A percentile compares a stretch with the other conserved stretches of the same genome.
Evolutionary conservation across 306 rosid species (phyloP).

Genomic region (Parietaria judaica): DNA sequence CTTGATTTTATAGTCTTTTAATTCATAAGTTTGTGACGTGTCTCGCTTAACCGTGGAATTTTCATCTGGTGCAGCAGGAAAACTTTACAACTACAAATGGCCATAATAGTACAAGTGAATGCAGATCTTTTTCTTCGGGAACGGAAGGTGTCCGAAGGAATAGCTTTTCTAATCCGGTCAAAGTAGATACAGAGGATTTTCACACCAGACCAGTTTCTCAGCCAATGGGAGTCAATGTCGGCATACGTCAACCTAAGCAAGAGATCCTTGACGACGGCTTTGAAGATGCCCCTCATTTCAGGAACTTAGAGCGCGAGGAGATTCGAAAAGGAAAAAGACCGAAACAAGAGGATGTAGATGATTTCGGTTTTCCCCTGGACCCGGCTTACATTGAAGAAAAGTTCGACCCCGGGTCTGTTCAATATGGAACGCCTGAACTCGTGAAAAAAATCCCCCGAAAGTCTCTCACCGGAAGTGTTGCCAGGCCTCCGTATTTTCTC

Average conservation of each 20-base stretch:
- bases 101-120: constrained; percentile 5
- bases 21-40: constrained; percentile 1
- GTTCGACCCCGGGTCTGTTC: constrained; percentile 29
- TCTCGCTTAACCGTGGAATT: constrained; percentile 18
- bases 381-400: constrained; percentile 48
- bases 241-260: constrained; percentile 15
- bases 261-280: constrained; percentile 11
- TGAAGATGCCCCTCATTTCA: constrained; percentile 29
- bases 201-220: constrained; percentile 10
- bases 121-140: constrained; percentile 20
- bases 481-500: constrained; percentile 71
- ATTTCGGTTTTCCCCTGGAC: constrained; percentile 27
- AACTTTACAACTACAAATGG: constrained; percentile 8
- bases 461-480: constrained; percentile 31
- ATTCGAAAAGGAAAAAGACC: constrained; percentile 41
- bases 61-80: constrained; percentile 29
- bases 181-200: constrained; percentile 44
- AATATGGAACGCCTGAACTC: constrained; percentile 23
- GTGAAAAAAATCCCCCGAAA: constrained; percentile 34
- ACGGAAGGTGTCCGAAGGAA: constrained; percentile 26
- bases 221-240: not conserved
- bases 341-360: constrained; percentile 52
- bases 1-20: not conserved
- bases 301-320: constrained; percentile 26
- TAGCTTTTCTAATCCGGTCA: constrained; percentile 23